phyloP scores from a whole-genome alignment of 1,139 yeast genomes.

The Suhomyces anneliseae region DNA sequence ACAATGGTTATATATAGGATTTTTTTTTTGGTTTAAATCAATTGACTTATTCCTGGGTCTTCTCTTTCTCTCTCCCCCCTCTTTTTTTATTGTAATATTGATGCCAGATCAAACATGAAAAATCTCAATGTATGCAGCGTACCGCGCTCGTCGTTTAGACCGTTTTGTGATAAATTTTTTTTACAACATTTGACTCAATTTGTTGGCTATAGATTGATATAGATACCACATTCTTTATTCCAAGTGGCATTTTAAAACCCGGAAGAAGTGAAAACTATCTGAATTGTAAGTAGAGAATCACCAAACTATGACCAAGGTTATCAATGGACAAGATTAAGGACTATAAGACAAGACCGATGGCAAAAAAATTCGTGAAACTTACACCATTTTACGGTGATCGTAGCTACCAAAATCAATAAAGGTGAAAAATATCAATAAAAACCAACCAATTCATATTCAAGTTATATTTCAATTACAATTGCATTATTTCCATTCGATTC shows the following conservation, averaged over 20 bases:
- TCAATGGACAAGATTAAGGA: not conserved
- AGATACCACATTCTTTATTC: slow-evolving; percentile 5
- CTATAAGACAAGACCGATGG: not conserved
- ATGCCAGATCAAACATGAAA: not conserved
- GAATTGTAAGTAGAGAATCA: slow-evolving; percentile 6
- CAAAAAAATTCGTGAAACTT: not conserved
- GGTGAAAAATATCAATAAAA: too few relatives aligned
- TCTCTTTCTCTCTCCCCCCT: too few relatives aligned
- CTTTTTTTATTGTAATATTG: not conserved
- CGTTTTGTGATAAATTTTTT: slow-evolving; percentile 7
- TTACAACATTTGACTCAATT: slow-evolving; percentile 7
- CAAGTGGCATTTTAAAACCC: slow-evolving; percentile 1
- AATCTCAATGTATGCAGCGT: not conserved
- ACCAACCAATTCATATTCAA: too few relatives aligned
- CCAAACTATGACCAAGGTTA: not conserved
- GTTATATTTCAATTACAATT: too few relatives aligned
- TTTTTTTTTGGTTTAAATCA: too few relatives aligned
- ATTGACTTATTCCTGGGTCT: too few relatives aligned
- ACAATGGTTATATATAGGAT: too few relatives aligned
- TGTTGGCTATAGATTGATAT: slow-evolving; percentile 7
- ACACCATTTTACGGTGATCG: too few relatives aligned
- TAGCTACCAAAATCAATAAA: too few relatives aligned
- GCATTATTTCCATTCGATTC: too few relatives aligned
- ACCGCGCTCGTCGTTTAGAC: slow-evolving; percentile 10
- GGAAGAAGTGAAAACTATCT: slow-evolving; percentile 2